phyloP scores from a whole-genome alignment of 1,139 yeast species.

The Zygosaccharomyces sapae region DNA sequence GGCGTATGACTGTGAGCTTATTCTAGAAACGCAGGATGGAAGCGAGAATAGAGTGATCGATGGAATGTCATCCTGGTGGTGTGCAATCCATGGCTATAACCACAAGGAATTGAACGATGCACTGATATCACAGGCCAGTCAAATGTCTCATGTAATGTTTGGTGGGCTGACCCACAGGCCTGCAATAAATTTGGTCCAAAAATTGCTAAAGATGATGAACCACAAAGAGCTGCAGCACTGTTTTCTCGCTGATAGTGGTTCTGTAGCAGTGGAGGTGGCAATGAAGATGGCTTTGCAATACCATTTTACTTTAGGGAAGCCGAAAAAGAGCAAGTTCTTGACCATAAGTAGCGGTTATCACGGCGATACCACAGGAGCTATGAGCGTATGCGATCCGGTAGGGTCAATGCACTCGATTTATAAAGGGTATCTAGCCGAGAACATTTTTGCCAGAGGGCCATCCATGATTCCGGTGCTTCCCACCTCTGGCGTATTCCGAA shows the following conservation, averaged over 20 bases:
- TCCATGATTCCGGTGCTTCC: not conserved
- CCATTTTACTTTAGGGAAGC: slow-evolving; percentile 20
- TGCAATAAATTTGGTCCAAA: slow-evolving; percentile 29
- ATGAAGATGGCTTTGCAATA: slow-evolving; percentile 51
- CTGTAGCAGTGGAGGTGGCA: slow-evolving; percentile 55
- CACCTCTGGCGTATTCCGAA: slow-evolving; percentile 9
- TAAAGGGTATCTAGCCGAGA: slow-evolving; percentile 31
- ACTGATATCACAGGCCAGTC: slow-evolving; percentile 24
- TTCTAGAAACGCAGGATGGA: slow-evolving; percentile 15
- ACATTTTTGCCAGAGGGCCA: slow-evolving; percentile 26
- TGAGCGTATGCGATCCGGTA: slow-evolving; percentile 35
- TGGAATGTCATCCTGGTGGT: slow-evolving; percentile 41
- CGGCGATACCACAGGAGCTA: slow-evolving; percentile 36
- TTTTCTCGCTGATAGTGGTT: slow-evolving; percentile 44
- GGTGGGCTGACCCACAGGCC: slow-evolving; percentile 38
- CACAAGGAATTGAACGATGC: slow-evolving; percentile 34
- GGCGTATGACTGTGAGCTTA: slow-evolving; percentile 29
- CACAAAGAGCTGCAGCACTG: slow-evolving; percentile 27
- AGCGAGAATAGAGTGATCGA: slow-evolving; percentile 26
- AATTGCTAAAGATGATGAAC: slow-evolving; percentile 28
- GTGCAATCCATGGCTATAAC: slow-evolving; percentile 38
- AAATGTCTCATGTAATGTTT: slow-evolving; percentile 37
- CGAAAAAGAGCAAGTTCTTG: slow-evolving; percentile 24
- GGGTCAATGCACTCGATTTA: slow-evolving; percentile 36
- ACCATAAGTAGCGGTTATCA: slow-evolving; percentile 32